Evolutionary conservation across 768 basidiomycete species (phyloP).

Genomic region (Pleurotus pulmonarius): DNA sequence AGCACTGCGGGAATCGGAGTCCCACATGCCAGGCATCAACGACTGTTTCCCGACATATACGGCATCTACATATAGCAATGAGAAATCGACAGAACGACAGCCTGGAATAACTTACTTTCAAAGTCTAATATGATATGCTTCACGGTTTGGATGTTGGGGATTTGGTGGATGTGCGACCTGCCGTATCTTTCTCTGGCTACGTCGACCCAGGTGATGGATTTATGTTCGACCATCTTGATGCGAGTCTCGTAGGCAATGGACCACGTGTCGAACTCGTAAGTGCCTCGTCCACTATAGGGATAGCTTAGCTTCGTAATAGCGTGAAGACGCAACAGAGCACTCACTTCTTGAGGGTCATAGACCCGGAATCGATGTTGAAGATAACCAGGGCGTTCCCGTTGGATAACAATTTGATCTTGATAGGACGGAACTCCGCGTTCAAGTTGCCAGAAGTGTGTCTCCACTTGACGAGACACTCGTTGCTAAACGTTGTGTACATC

Average conservation of each 20-base stretch:
- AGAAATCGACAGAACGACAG: too few species aligned
- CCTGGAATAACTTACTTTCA: constrained; percentile 6
- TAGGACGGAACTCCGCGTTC: background rate
- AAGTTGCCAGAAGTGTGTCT: constrained; percentile 1
- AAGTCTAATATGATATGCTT: constrained; percentile 15
- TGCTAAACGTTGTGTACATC: background rate
- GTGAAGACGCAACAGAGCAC: background rate
- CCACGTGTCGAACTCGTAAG: background rate
- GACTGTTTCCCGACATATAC: constrained; percentile 14
- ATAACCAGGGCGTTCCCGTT: constrained; percentile 8
- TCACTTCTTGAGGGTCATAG: background rate
- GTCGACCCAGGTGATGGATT: background rate
- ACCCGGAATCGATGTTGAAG: constrained; percentile 9
- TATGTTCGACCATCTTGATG: constrained; percentile 4
- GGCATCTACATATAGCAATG: constrained; percentile 1
- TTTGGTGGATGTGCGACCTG: background rate
- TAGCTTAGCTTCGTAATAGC: background rate
- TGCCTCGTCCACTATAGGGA: background rate
- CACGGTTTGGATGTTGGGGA: background rate
- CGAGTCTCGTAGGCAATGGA: constrained; percentile 1
- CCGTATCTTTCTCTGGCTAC: background rate
- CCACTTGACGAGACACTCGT: background rate
- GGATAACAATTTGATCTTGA: constrained; percentile 10
- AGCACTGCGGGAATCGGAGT: background rate
- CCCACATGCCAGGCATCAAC: constrained; percentile 11